A percentile compares a stretch with the other conserved stretches of the same genome.
phyloP scores from a whole-genome alignment of 83 land plant species.

The Larix sibirica region DNA sequence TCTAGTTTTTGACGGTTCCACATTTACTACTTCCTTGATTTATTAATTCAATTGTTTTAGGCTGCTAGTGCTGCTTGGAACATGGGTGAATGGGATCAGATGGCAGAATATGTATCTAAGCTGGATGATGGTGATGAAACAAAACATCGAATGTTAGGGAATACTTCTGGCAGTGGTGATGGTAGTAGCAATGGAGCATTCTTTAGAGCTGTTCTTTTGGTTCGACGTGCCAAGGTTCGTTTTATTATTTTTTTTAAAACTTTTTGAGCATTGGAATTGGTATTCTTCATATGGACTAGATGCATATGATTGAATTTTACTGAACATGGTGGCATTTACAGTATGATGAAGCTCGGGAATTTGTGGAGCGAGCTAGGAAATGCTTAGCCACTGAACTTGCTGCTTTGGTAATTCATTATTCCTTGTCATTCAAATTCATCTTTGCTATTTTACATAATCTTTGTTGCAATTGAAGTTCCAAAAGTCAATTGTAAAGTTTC shows the following conservation, averaged over 20 bases:
- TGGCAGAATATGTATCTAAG: conserved; percentile 90
- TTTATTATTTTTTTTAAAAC: conserved; percentile 2
- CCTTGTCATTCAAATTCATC: background rate
- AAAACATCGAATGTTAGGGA: conserved; percentile 63
- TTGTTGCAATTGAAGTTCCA: background rate
- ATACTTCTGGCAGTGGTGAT: conserved; percentile 76
- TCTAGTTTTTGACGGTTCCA: background rate
- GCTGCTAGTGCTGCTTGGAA: conserved; percentile 99
- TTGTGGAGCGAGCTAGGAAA: conserved; percentile 92
- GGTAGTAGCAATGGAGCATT: conserved; percentile 97
- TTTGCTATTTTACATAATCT: background rate
- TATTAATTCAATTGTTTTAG: conserved; percentile 34
- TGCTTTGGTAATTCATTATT: conserved; percentile 70
- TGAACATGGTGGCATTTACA: conserved; percentile 16
- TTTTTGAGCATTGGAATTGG: background rate
- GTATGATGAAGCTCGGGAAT: conserved; percentile 94
- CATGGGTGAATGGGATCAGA: conserved; percentile 99
- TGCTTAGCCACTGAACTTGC: conserved; percentile 98
- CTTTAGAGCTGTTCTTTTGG: conserved; percentile 90
- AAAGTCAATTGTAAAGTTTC: background rate
- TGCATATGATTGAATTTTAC: background rate
- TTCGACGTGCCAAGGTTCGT: conserved; percentile 75
- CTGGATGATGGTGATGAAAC: conserved; percentile 96
- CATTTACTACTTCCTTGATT: conserved; percentile 11
- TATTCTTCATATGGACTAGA: background rate